A percentile compares a stretch with the other conserved stretches of the same genome.
These are phyloP conservation scores for Cylindrodendrum hubeiense DNA, from an alignment of 2,329 filamentous ascomycete species.

Conservation along the genomic window DNA sequence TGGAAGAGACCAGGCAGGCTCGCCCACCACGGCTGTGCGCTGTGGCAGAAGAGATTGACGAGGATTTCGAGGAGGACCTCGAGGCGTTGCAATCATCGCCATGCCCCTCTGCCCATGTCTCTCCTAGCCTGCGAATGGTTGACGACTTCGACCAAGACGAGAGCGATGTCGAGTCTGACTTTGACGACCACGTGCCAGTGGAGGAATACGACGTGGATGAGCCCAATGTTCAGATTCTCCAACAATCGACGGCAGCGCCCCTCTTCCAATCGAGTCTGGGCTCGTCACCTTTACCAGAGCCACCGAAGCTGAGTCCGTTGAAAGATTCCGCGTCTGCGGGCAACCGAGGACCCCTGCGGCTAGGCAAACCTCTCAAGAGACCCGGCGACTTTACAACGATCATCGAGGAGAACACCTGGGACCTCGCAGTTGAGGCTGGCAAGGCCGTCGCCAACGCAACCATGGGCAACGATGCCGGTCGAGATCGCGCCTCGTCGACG, in stretches of 20 bases:
- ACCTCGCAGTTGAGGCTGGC: slow-evolving; percentile 50
- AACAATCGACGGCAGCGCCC: slow-evolving; percentile 54
- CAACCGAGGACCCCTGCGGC: slow-evolving; percentile 54
- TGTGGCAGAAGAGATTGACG: slow-evolving; percentile 61
- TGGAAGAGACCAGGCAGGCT: slow-evolving; percentile 59
- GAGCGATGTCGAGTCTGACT: slow-evolving; percentile 56
- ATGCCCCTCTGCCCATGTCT: slow-evolving; percentile 39
- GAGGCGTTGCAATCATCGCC: slow-evolving; percentile 42
- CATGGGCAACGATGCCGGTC: slow-evolving; percentile 22
- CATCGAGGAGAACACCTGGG: slow-evolving; percentile 61
- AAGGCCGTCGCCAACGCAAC: slow-evolving; percentile 11
- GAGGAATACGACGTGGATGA: slow-evolving; percentile 57
- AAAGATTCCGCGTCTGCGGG: slow-evolving; percentile 64
- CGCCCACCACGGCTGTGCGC: slow-evolving; percentile 57
- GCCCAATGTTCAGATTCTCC: slow-evolving; percentile 59
- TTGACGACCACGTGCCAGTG: slow-evolving; percentile 59
- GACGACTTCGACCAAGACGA: slow-evolving; percentile 45
- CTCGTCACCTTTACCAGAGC: slow-evolving; percentile 60
- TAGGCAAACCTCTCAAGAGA: slow-evolving; percentile 44
- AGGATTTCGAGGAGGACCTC: slow-evolving; percentile 42
- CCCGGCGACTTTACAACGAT: slow-evolving; percentile 60
- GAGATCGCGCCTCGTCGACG: slow-evolving; percentile 44
- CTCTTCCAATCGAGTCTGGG: slow-evolving; percentile 46
- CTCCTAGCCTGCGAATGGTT: slow-evolving; percentile 29
- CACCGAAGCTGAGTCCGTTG: slow-evolving; percentile 64